Evolutionary conservation across 371 early-diverging fungal genomes (phyloP).

Genomic region (Nematocida sp.): DNA sequence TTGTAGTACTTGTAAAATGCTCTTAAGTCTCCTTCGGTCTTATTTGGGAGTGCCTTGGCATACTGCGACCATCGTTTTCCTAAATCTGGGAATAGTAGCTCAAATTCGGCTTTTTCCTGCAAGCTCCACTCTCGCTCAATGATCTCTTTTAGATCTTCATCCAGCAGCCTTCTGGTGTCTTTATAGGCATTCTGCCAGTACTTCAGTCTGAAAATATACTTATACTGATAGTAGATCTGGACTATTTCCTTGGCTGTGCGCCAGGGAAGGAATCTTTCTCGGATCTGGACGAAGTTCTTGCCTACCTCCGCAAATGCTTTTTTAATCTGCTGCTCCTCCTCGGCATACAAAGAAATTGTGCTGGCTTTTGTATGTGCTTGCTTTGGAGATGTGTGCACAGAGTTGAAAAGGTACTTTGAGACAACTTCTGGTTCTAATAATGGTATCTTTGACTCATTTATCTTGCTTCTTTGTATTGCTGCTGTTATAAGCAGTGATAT

Average conservation of each 20-base stretch:
- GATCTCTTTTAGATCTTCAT: conserved; percentile 48
- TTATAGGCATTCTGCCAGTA: conserved; percentile 15
- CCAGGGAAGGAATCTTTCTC: conserved; percentile 14
- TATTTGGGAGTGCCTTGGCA: conserved; percentile 20
- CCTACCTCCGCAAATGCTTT: conserved; percentile 34
- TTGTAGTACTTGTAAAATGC: conserved; percentile 55
- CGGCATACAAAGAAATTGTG: background rate
- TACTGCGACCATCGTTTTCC: conserved; percentile 52
- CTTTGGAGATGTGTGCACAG: conserved; percentile 9
- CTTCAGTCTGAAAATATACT: conserved; percentile 46
- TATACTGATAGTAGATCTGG: conserved; percentile 50
- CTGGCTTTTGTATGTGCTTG: background rate
- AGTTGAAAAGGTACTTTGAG: background rate
- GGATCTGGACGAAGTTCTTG: conserved; percentile 47
- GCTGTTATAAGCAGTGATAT: conserved; percentile 1
- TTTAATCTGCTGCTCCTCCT: conserved; percentile 32
- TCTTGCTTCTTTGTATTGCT: conserved; percentile 26
- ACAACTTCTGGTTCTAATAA: background rate
- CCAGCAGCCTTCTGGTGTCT: conserved; percentile 53
- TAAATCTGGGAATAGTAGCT: conserved; percentile 1
- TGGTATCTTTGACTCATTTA: conserved; percentile 42
- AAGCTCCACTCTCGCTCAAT: conserved; percentile 51
- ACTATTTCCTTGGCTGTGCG: conserved; percentile 33
- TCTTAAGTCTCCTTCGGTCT: conserved; percentile 55
- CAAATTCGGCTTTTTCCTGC: conserved; percentile 48